These are phyloP conservation scores for Eucalyptus pauciflora DNA, from an alignment of 345 rosid genomes.

Conservation along the genomic window DNA sequence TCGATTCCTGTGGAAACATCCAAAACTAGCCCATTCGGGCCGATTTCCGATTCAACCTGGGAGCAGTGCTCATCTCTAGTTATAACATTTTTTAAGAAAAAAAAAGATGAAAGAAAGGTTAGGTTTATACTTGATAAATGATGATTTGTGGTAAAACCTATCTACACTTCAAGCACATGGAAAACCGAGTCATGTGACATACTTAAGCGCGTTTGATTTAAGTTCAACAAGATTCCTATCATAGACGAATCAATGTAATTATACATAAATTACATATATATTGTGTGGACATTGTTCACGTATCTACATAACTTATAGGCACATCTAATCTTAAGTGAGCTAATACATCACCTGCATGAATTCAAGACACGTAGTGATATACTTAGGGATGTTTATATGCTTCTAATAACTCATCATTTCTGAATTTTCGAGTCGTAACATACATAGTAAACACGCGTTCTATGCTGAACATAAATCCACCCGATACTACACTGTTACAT, in stretches of 20 bases:
- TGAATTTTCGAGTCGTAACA: background rate
- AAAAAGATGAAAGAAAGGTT: background rate
- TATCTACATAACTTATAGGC: background rate
- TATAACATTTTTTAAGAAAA: background rate
- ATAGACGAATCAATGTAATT: background rate
- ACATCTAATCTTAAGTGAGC: background rate
- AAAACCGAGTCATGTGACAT: background rate
- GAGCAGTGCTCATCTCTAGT: background rate
- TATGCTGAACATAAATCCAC: background rate
- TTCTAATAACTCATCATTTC: background rate
- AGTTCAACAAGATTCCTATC: background rate
- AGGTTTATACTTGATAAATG: background rate
- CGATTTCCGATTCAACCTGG: background rate
- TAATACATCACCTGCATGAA: background rate
- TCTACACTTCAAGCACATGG: background rate
- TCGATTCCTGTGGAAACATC: accelerated
- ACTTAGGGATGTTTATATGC: background rate
- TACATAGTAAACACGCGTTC: accelerated
- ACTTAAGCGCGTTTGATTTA: background rate
- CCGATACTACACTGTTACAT: background rate
- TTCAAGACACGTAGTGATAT: background rate
- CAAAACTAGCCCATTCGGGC: accelerated
- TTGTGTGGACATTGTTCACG: background rate
- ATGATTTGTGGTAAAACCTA: background rate
- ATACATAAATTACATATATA: background rate